Percentiles rank a stretch among this genome's conserved stretches.
phyloP scores from a whole-genome alignment of 805 yeast species.

The Yamadazyma kitorensis region DNA sequence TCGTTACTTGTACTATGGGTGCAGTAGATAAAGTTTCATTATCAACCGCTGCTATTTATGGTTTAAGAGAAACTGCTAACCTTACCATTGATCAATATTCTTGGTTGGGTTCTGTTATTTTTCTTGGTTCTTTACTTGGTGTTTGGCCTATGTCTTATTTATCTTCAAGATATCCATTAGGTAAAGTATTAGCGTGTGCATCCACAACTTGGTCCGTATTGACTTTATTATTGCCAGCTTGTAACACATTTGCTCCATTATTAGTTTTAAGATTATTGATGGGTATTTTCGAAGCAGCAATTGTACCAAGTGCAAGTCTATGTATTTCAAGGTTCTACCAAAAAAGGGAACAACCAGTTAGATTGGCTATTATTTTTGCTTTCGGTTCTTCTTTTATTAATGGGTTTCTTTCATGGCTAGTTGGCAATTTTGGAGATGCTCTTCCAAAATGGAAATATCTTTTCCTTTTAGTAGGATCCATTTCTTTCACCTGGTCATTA shows the following conservation, averaged over 20 bases:
- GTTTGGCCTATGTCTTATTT: conserved; percentile 17
- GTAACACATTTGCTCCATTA: conserved; percentile 14
- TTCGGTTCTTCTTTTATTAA: conserved; percentile 22
- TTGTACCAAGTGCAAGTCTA: conserved; percentile 19
- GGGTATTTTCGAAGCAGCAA: conserved; percentile 29
- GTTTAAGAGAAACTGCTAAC: conserved; percentile 13
- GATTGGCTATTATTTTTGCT: conserved; percentile 17
- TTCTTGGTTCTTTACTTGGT: conserved; percentile 17
- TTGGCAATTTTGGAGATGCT: conserved; percentile 15
- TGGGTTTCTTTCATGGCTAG: conserved; percentile 20
- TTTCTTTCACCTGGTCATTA: conserved; percentile 19
- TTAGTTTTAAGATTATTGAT: conserved; percentile 17
- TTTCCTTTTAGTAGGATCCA: conserved; percentile 22
- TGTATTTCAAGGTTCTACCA: conserved; percentile 15
- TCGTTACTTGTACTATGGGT: conserved; percentile 16
- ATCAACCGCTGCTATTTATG: conserved; percentile 19
- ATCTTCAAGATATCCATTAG: conserved; percentile 20
- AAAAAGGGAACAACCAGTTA: conserved; percentile 16
- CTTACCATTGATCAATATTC: conserved; percentile 15
- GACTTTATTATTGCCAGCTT: conserved; percentile 14
- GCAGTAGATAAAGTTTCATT: conserved; percentile 19
- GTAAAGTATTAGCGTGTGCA: conserved; percentile 20
- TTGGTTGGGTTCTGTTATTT: conserved; percentile 18
- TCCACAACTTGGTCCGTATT: conserved; percentile 17
- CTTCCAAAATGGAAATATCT: conserved; percentile 20